Evolutionary conservation across 257 asterid species (phyloP), one percentile per base, ranked within the genome.

Genomic region (Penstemon barbatus): DNA sequence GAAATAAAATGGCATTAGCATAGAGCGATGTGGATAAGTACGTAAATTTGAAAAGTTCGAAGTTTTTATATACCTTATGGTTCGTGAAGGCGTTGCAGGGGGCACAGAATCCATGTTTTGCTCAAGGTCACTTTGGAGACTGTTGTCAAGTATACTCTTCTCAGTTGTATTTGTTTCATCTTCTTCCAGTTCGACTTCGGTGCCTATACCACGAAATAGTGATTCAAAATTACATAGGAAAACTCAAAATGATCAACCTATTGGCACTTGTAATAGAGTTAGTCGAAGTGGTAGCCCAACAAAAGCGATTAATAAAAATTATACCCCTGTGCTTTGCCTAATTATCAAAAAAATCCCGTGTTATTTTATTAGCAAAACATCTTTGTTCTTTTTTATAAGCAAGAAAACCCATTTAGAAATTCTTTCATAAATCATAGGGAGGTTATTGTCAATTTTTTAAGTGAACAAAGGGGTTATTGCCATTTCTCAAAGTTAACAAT

Each of bases 81-180:
- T 75, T 0, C 71, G 79, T 69, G 77, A 54, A 70, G 99, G 99
- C 10, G 99, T 93, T 65, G 82, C 87, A 51, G 88, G 95, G 53
- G 70, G 78, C 10, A 37, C 83, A 12, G 87, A 76, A 40, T 89
- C 95, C 4, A 71, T 66, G 77, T 78, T 85, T 59, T 66, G 84
- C 68, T 82, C 94, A 6, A 50, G 54, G 10, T 86, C 92, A 25
- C 19, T 77, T 53, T 75, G 88, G 43, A 70, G 40, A 41, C 63
- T 72, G 66, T 74, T 74, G n/a, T 80, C 87, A 2, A 40, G 61
- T 49, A 50, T 8, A 52, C 57, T 69, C 83, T 68, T 81, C 66
- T 85, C 90, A 12, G 52, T 39, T 39, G 25, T 70, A 33, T 84
- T 89, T 11, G 75, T 66, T 77, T 83, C 99, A 59, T 87, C 89